Evolutionary conservation across 345 rosid species (phyloP), one percentile per base, ranked within the genome.

Genomic region (Acer saccharum): DNA sequence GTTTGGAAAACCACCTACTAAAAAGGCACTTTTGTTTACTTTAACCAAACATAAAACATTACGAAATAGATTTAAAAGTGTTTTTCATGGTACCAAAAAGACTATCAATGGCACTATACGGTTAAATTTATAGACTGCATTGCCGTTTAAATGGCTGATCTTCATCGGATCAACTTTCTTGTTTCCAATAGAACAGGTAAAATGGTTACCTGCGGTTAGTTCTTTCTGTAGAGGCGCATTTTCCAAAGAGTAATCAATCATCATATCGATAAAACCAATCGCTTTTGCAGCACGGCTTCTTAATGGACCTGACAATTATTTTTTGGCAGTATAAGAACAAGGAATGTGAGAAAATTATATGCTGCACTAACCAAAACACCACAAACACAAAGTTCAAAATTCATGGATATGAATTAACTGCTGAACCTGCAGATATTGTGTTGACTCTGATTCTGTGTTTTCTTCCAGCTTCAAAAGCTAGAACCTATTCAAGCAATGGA

Each of bases 211-310:
- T 81, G 98, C 97, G 8, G 89, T 85, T 29, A 93, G 86, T 79
- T 93, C 97, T 76, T 95, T 95, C 81, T 89, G 98, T 69, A 93
- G 77, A 69, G 98, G 98, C 0, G 93, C 95, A 81, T 95, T 93
- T 41, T 86, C 91, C 71, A 87, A 78, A 11, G 94, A 91, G 69
- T 92, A 92, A 66, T 94, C 94, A 3, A 93, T 95, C 95, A 90
- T 91, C 52, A 82, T 89, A 63, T 89, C 90, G 21, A 93, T 92
- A 81, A 95, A 89, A 69, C 91, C 96, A 17, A 89, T 88, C 69
- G 96, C 96, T 80, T 89, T 89, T 17, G 96, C 96, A 25, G 96
- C 93, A 16, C 93, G 89, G 77, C 91, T 89, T 81, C 92, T 78
- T 25, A 90, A 83, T 9, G 96, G 96, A 75, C 96, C 96, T 91